A percentile compares a stretch with the other conserved stretches of the same genome.
Conservation (phyloP, 208 protist species). For the Novymonas esmeraldas region DNA sequence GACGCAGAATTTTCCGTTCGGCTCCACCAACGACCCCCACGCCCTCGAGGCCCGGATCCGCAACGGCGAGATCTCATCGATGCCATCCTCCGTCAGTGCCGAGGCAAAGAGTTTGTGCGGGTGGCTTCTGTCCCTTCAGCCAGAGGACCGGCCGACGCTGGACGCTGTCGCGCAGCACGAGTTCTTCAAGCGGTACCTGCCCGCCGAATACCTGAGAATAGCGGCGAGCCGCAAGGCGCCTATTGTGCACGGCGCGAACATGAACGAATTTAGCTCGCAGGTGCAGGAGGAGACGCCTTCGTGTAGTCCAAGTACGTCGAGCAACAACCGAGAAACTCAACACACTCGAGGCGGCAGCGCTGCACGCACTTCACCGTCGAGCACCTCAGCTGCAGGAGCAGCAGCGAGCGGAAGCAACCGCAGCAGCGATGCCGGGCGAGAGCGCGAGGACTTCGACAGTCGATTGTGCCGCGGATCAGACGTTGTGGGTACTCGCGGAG, state of each 20-base stretch:
- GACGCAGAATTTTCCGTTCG: conserved; percentile 88
- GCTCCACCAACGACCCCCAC: conserved; percentile 52
- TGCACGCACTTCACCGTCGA: conserved; percentile 13
- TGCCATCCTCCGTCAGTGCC: conserved; percentile 60
- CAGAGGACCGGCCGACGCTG: conserved; percentile 65
- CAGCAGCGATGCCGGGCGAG: conserved; percentile 21
- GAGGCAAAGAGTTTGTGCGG: conserved; percentile 63
- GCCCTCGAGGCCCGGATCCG: conserved; percentile 62
- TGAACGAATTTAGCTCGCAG: conserved; percentile 71
- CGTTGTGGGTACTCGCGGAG: not conserved
- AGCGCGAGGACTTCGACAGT: conserved; percentile 12
- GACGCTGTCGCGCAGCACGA: conserved; percentile 68
- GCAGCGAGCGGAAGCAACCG: conserved; percentile 24
- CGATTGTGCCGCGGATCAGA: not conserved
- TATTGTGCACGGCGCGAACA: conserved; percentile 42
- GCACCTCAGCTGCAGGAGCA: conserved; percentile 9
- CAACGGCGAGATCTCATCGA: conserved; percentile 44
- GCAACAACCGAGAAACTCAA: conserved; percentile 15
- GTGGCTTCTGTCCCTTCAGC: conserved; percentile 61
- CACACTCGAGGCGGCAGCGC: not conserved
- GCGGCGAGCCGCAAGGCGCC: conserved; percentile 42
- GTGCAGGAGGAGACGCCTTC: conserved; percentile 44
- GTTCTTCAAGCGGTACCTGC: conserved; percentile 64
- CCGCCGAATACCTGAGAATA: conserved; percentile 44
- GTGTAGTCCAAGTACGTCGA: conserved; percentile 11